Evolutionary conservation across 306 rosid genomes (phyloP).

Genomic region (Astragalus glycyphyllos): DNA sequence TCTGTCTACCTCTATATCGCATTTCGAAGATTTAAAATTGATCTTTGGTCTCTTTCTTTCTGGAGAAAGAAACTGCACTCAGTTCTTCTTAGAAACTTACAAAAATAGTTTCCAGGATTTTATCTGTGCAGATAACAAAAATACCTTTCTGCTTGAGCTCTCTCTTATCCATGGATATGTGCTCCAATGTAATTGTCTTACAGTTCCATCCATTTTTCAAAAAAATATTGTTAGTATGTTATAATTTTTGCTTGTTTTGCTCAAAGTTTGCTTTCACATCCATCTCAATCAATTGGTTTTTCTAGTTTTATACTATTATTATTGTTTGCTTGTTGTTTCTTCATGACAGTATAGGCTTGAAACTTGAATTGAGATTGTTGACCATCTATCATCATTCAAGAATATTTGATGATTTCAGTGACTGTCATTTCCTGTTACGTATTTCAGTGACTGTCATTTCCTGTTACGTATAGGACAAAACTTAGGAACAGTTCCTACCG

Average conservation of each 20-base stretch:
- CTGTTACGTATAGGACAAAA: not conserved
- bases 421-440: not conserved
- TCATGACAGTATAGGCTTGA: not conserved
- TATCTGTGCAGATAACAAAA: slow-evolving; percentile 69
- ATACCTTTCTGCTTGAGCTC: slow-evolving; percentile 71
- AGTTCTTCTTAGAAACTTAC: slow-evolving; percentile 71
- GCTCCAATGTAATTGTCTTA: too few species aligned
- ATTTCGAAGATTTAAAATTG: not conserved
- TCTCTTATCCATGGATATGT: slow-evolving; percentile 57
- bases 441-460: not conserved
- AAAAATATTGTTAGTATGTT: not conserved
- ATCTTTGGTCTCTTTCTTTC: not conserved
- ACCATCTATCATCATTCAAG: not conserved
- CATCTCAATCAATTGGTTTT: not conserved
- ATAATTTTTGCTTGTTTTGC: not conserved
- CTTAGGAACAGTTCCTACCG: too few species aligned
- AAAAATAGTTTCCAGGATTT: slow-evolving; percentile 62
- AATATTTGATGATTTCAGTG: not conserved
- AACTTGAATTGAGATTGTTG: not conserved
- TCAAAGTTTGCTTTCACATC: not conserved
- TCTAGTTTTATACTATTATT: not conserved
- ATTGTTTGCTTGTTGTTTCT: not conserved
- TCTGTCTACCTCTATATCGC: too few species aligned
- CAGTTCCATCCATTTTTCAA: not conserved
- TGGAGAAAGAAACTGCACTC: slow-evolving; percentile 44